Base-by-base conservation (phyloP, 2,329 filamentous ascomycete genomes). In the Stachybotrys elegans region DNA sequence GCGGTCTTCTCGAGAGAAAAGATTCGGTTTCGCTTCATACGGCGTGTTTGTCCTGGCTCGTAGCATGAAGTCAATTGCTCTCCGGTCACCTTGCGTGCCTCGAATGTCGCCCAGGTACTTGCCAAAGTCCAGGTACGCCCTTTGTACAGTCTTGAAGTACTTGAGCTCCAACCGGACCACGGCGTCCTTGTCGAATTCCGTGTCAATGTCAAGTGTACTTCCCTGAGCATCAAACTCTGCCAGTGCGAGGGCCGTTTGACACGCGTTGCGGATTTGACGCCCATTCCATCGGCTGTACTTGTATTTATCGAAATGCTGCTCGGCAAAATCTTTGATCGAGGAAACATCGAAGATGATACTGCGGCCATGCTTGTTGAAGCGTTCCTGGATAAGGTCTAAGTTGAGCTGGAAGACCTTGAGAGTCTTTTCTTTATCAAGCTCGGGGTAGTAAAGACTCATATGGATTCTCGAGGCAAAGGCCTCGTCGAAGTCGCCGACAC, bases 401-500 rank as follows among this genome's bases (percentile, higher is more conserved):
- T 58, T 60, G n/a, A 58, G 38, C 19, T 50, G 45, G 42, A 57
- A 64, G 14, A 64, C 50, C 17, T 56, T 45, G 1, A 45, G 17
- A 0, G 57, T 58, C 19, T 52, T 39, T 0, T 43, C 4, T 25
- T 42, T n/a, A 21, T 57, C 45, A 7, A 65, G 52, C 14, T 42
- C 43, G 4, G 54, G 61, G 43, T 68, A 71, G 46, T 63, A 63
- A 0, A 69, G 53, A 12, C 51, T 59, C 7, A 66, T 47, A 43
- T 69, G 62, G 22, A 71, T 58, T 0, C 67, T 57, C 0, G 67
- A 70, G 23, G 54, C 55, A 48, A 70, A 70, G 1, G 68, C 69
- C 32, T 69, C 67, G 47, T 73, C 70, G 16, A 73, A 61, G 3
- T 54, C 52, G 1, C 67, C 66, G 2, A 71, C 63, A 4, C 67